phyloP scores from a whole-genome alignment of 2,329 filamentous ascomycete species.

The Trichoderma guizhouense region DNA sequence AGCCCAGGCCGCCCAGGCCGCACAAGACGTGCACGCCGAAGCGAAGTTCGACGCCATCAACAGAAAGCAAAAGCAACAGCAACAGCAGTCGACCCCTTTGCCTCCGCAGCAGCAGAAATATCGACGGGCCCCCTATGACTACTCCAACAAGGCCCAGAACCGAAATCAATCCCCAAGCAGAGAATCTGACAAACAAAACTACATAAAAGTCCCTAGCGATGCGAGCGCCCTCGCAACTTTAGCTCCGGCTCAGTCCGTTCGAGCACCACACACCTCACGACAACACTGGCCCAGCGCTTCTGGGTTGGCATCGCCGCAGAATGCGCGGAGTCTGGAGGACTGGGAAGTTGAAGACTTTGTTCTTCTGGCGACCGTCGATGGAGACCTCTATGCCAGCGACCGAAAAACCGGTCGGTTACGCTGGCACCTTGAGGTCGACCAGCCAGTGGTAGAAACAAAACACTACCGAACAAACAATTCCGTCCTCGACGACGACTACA shows the following conservation, averaged over 20 bases:
- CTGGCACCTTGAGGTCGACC: slow-evolving; percentile 81
- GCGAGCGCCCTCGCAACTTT: slow-evolving; percentile 96
- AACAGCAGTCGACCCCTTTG: slow-evolving; percentile 12
- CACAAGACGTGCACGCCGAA: slow-evolving; percentile 27
- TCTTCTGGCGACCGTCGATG: slow-evolving; percentile 99
- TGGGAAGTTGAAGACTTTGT: slow-evolving; percentile 99
- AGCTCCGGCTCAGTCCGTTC: slow-evolving; percentile 93
- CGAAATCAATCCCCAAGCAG: slow-evolving; percentile 33
- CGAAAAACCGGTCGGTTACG: slow-evolving; percentile 77
- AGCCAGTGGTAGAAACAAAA: slow-evolving; percentile 85
- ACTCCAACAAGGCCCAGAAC: slow-evolving; percentile 19
- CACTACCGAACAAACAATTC: slow-evolving; percentile 73
- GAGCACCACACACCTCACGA: slow-evolving; percentile 81
- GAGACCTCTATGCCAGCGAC: slow-evolving; percentile 88
- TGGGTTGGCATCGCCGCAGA: slow-evolving; percentile 76
- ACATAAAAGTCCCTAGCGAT: slow-evolving; percentile 53
- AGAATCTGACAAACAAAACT: slow-evolving; percentile 32
- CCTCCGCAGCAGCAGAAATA: slow-evolving; percentile 22
- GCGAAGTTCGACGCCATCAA: slow-evolving; percentile 27
- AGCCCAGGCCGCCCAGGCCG: slow-evolving; percentile 25
- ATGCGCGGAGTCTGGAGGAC: slow-evolving; percentile 96
- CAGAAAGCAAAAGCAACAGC: slow-evolving; percentile 24
- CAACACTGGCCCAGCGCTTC: slow-evolving; percentile 49
- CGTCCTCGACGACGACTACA: slow-evolving; percentile 54
- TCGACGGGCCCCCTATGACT: slow-evolving; percentile 16